A percentile compares a stretch with the other conserved stretches of the same genome.
Evolutionary conservation across 1,139 yeast genomes (phyloP).

Genomic region (Trichomonascaceae sp.): DNA sequence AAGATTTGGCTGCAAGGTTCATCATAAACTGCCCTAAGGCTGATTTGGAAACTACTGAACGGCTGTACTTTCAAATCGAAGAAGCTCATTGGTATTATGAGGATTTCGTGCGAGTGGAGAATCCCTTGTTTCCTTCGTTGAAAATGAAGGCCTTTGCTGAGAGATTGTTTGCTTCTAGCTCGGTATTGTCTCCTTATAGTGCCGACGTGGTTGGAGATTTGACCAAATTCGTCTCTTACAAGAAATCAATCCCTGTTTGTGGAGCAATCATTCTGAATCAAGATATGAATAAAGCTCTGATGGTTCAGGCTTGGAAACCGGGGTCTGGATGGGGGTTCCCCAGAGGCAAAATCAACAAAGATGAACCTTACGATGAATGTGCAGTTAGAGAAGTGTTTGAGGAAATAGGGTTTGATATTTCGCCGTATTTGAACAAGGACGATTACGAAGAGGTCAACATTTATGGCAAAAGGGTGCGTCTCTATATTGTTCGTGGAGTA

Average conservation of each 20-base stretch:
- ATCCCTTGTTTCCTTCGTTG: slow-evolving; percentile 72
- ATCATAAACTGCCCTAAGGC: slow-evolving; percentile 88
- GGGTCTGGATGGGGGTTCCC: slow-evolving; percentile 88
- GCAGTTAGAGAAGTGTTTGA: slow-evolving; percentile 92
- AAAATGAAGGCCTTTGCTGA: slow-evolving; percentile 77
- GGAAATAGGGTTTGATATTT: slow-evolving; percentile 90
- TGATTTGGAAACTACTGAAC: slow-evolving; percentile 76
- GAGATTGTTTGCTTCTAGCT: slow-evolving; percentile 68
- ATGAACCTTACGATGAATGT: slow-evolving; percentile 83
- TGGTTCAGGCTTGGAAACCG: slow-evolving; percentile 86
- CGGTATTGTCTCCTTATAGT: slow-evolving; percentile 43
- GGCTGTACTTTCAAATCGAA: slow-evolving; percentile 90
- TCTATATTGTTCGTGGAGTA: slow-evolving; percentile 70
- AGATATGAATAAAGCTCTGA: slow-evolving; percentile 59
- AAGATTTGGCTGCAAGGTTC: slow-evolving; percentile 83
- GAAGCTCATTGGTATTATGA: slow-evolving; percentile 98
- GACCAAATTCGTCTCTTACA: slow-evolving; percentile 65
- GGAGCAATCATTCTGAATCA: slow-evolving; percentile 87
- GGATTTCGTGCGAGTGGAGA: slow-evolving; percentile 70
- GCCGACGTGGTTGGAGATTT: slow-evolving; percentile 24
- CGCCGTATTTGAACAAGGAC: slow-evolving; percentile 57
- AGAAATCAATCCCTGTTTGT: slow-evolving; percentile 87
- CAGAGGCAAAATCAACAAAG: slow-evolving; percentile 92
- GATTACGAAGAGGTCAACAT: slow-evolving; percentile 79
- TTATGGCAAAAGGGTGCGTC: slow-evolving; percentile 77